phyloP scores from a whole-genome alignment of 768 basidiomycete species.

The Hericium coralloides region DNA sequence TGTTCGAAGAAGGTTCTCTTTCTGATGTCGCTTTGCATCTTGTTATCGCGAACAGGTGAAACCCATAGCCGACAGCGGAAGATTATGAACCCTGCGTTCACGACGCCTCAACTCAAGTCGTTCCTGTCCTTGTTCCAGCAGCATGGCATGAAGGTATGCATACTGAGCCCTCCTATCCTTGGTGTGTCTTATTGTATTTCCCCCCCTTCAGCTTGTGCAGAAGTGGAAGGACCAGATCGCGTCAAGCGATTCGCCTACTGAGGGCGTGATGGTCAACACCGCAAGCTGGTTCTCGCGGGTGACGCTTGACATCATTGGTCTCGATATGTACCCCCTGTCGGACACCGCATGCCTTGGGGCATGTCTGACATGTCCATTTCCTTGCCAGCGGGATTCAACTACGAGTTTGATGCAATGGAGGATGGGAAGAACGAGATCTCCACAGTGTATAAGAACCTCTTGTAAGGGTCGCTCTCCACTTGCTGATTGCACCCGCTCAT shows the following conservation, averaged over 20 bases:
- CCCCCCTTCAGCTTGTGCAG: slow-evolving; percentile 15
- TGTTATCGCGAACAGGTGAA: slow-evolving; percentile 4
- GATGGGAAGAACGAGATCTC: slow-evolving; percentile 1
- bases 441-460: slow-evolving; percentile 7
- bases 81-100: slow-evolving; percentile 23
- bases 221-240: slow-evolving; percentile 20
- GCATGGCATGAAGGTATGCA: slow-evolving; percentile 2
- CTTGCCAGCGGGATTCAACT: slow-evolving; percentile 9
- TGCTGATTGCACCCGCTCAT: neutral
- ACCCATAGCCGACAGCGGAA: slow-evolving; percentile 19
- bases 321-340: slow-evolving; percentile 10
- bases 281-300: slow-evolving; percentile 16
- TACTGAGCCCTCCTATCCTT: neutral
- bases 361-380: neutral
- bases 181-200: neutral
- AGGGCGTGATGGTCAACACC: slow-evolving; percentile 13
- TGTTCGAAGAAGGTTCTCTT: neutral
- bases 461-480: neutral
- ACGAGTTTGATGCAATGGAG: slow-evolving; percentile 7
- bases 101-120: slow-evolving; percentile 16
- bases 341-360: too few species aligned
- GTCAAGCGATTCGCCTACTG: neutral
- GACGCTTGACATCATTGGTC: slow-evolving; percentile 19
- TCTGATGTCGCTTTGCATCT: neutral
- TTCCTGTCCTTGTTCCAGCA: slow-evolving; percentile 20